phyloP scores from a whole-genome alignment of 2,329 filamentous ascomycete species.

The Trichoderma brevicompactum region DNA sequence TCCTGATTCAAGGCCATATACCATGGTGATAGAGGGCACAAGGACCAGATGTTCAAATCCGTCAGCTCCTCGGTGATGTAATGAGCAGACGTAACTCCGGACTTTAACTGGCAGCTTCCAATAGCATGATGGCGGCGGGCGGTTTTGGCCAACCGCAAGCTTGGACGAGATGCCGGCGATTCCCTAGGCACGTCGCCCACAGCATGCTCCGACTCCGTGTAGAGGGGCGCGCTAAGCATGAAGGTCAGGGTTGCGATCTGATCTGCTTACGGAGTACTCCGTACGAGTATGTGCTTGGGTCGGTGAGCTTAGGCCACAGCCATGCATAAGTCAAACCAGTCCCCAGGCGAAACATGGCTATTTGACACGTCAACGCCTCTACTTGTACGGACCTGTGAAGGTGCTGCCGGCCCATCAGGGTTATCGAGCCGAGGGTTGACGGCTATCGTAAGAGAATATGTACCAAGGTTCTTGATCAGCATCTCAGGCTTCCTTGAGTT shows the following conservation, averaged over 20 bases:
- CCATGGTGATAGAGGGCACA: not conserved
- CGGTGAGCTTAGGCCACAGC: conserved; percentile 25
- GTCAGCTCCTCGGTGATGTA: not conserved
- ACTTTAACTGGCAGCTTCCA: not conserved
- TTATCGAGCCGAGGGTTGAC: conserved; percentile 6
- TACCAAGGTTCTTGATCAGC: conserved; percentile 1
- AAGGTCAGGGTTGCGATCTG: conserved; percentile 26
- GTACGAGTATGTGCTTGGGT: not conserved
- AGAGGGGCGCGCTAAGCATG: conserved; percentile 24
- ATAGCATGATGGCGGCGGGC: not conserved
- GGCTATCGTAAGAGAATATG: not conserved
- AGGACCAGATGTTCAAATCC: not conserved
- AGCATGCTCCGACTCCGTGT: not conserved
- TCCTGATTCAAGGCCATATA: not conserved
- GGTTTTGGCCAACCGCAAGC: not conserved
- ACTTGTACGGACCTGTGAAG: too few species aligned
- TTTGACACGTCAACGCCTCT: conserved; percentile 27
- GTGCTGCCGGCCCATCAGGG: conserved; percentile 24
- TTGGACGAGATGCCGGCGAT: conserved; percentile 11
- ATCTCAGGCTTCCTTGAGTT: not conserved
- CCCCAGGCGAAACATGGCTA: not conserved
- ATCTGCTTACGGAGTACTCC: conserved; percentile 26
- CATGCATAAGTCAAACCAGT: conserved; percentile 20
- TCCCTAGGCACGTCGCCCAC: not conserved
- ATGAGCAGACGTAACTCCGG: not conserved